phyloP scores from a whole-genome alignment of 176 grass and related monocot species.

The Canna indica region DNA sequence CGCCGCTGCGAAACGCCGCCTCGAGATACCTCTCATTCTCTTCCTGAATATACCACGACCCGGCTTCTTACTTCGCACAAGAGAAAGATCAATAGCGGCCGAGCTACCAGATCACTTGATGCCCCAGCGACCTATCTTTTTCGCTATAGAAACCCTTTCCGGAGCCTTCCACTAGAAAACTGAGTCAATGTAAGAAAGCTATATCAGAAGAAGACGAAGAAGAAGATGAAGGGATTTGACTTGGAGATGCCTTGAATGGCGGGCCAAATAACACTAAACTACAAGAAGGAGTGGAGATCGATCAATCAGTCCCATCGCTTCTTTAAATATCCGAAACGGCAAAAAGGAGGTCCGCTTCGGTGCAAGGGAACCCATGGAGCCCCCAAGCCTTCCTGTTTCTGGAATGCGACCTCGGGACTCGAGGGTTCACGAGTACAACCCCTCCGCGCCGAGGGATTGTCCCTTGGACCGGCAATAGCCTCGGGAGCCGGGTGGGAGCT shows the following conservation, averaged over 20 bases:
- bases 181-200: neutral
- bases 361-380: neutral
- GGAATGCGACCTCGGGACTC: conserved; percentile 3
- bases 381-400: neutral
- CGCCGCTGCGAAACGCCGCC: neutral
- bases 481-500: neutral
- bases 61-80: neutral
- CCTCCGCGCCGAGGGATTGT: neutral
- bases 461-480: neutral
- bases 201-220: neutral
- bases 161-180: neutral
- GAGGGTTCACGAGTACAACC: conserved; percentile 6
- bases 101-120: neutral
- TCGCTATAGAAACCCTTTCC: conserved; percentile 1
- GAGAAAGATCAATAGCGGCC: neutral
- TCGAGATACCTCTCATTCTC: conserved; percentile 4
- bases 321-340: neutral
- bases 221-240: neutral
- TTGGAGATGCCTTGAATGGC: neutral
- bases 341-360: neutral
- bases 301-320: conserved; percentile 3
- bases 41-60: neutral
- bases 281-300: conserved; percentile 4
- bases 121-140: neutral
- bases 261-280: neutral